Evolutionary conservation across 179 eudicot species (phyloP), one percentile per base, ranked within the genome.

Genomic region (Heliamphora pulchella): DNA sequence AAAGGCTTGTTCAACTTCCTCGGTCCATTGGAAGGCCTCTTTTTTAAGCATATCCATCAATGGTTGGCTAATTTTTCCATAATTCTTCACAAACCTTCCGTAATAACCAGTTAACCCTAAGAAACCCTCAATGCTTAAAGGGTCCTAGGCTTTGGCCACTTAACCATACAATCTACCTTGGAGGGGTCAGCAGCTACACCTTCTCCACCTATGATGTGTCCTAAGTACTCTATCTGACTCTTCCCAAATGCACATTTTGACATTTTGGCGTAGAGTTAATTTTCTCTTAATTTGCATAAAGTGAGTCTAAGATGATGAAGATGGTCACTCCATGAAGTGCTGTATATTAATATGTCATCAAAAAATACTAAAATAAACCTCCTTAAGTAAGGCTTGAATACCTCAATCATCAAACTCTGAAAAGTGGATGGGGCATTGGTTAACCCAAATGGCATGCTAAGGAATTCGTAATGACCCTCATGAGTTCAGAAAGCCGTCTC

Each of bases 241-340:
- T 14, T 18, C 0, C 20, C 74, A 69, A 69, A 69, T 1, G 2
- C 8, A 69, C 54, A 69, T 5, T 47, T 69, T 3, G 8, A 1
- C 9, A 4, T 4, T 6, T 44, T 71, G 0, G 9, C 57, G 50
- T n/a, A 71, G 0, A 71, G 8, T 8, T 71, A 14, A 4, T 71
- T n/a, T 2, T 1, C 1, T 6, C 57, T 18, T 8, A 71, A 71
- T 3, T n/a, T 1, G 0, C 3, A 0, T 0, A 8, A 9, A 0
- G n/a, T 5, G 0, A 0, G 0, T 2, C 13, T 4, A 0, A 50
- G 1, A 3, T 71, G 75, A 0, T 0, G 3, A 1, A 71, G 0
- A 2, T 71, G 75, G 0, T 71, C 58, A 1, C 18, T 1, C 58
- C 1, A 48, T 1, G 15, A 6, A 6, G 1, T 22, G 3, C 2